Evolutionary conservation across 805 yeast species (phyloP), one percentile per base, ranked within the genome.

Genomic region (Kurtzmaniella fragi): DNA sequence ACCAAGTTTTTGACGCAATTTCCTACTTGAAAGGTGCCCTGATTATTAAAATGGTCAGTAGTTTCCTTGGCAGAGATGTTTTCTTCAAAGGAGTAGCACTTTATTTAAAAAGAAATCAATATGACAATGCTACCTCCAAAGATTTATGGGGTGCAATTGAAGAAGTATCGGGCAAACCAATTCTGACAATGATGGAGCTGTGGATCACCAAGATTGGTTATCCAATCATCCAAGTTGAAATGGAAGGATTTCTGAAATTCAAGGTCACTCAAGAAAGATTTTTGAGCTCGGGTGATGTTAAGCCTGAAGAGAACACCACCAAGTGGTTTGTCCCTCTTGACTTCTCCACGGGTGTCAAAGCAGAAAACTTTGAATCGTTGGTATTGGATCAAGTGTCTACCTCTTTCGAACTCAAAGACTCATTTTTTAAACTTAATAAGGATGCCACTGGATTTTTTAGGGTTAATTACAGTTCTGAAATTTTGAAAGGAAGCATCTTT

Each of bases 1-100:
- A 82, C 56, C 90, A 86, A 63, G 79, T 84, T 14, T 86, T 86
- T 56, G 95, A 86, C 54, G 79, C 80, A 27, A 86, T 86, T 41
- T 84, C 93, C 3, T 86, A 86, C 59, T 64, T 80, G 46, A 86
- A 86, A 64, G 95, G 95, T 41, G 84, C 89, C 5, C 81, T 90
- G 17, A 70, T 83, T 23, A 78, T 86, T 42, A 71, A 80, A 54
- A 87, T 87, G 95, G 69, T 85, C 41, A 77, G 90, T 28, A 76
- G 74, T 48, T 75, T 77, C 56, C 64, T 87, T 42, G 90, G 93
- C 31, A 77, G 71, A 44, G 87, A 80, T 11, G 58, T 65, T 4
- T 87, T 86, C 57, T 67, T 86, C 46, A 72, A 73, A 49, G 95
- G 95, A 44, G 88, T 87, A 33, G 76, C 87, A 27, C 55, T 65